Evolutionary conservation across 164 flowering plant genomes (phyloP).

Genomic region (Saururus chinensis): DNA sequence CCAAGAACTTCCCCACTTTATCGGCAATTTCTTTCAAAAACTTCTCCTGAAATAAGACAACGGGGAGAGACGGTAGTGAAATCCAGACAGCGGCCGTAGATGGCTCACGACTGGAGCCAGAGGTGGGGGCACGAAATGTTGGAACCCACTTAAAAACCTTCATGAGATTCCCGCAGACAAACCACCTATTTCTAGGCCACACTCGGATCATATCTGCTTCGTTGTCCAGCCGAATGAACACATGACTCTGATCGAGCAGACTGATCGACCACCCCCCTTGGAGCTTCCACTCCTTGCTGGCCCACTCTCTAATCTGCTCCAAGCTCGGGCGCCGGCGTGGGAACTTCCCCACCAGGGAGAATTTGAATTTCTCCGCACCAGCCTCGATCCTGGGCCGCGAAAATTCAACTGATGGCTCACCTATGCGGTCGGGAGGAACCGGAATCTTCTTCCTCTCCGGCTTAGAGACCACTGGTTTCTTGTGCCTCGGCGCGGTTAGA

Average conservation of each 20-base stretch:
- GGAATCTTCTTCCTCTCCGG: background rate
- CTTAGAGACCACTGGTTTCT: background rate
- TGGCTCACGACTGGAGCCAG: background rate
- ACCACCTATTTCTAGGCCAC: constrained; percentile 3
- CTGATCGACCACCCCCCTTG: constrained; percentile 1
- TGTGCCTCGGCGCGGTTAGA: background rate
- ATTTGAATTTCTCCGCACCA: background rate
- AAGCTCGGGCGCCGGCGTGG: constrained; percentile 2
- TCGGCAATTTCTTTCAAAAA: background rate
- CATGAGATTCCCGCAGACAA: background rate
- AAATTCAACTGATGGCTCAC: background rate
- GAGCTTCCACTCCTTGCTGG: background rate
- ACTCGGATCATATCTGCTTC: constrained; percentile 1
- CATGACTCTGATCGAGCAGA: background rate
- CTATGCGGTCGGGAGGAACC: background rate
- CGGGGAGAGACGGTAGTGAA: constrained; percentile 1
- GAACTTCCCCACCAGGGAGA: constrained; percentile 4
- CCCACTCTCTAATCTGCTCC: constrained; percentile 1
- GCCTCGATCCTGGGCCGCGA: background rate
- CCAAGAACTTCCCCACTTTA: background rate
- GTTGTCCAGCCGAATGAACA: constrained; percentile 1
- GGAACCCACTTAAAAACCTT: constrained; percentile 6
- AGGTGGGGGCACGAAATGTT: background rate
- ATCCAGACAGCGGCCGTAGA: constrained; percentile 2
- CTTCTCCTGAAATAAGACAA: background rate